These are phyloP conservation scores for Drechslerella dactyloides DNA, from an alignment of 2,329 filamentous ascomycete genomes.

Conservation along the genomic window DNA sequence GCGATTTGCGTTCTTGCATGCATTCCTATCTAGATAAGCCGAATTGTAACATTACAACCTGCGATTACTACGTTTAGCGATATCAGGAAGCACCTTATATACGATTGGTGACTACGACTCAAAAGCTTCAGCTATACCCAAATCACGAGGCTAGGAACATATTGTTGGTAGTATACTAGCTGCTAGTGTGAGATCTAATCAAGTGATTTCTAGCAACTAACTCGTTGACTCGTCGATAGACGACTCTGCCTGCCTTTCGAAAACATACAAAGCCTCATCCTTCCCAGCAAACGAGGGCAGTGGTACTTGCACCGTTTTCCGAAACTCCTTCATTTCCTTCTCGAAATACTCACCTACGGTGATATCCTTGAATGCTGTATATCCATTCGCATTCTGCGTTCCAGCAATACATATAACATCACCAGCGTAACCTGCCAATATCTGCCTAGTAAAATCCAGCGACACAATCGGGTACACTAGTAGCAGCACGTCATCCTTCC, in stretches of 20 bases:
- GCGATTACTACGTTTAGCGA: too few relatives aligned
- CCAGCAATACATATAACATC: conserved; percentile 74
- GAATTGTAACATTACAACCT: too few relatives aligned
- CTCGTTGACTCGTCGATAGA: neutral
- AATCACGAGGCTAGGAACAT: neutral
- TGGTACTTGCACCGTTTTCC: conserved; percentile 68
- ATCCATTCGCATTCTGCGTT: conserved; percentile 76
- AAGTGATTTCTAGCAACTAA: too few relatives aligned
- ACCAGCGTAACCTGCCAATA: conserved; percentile 68
- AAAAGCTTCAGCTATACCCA: neutral
- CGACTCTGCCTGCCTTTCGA: conserved; percentile 62
- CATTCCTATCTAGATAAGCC: too few relatives aligned
- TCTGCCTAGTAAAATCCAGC: conserved; percentile 68
- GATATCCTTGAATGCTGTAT: conserved; percentile 70
- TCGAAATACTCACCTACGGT: conserved; percentile 72
- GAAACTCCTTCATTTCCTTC: conserved; percentile 66
- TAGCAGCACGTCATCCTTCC: conserved; percentile 67
- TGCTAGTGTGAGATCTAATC: too few relatives aligned
- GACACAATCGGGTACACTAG: conserved; percentile 77
- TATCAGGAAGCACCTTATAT: too few relatives aligned
- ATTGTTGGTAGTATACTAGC: neutral
- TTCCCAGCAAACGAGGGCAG: conserved; percentile 78
- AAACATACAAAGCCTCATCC: conserved; percentile 76
- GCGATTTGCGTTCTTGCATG: too few relatives aligned
- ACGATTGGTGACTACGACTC: too few relatives aligned